Evolutionary conservation across 768 basidiomycete genomes (phyloP).

Genomic region (Mycena chlorophos): DNA sequence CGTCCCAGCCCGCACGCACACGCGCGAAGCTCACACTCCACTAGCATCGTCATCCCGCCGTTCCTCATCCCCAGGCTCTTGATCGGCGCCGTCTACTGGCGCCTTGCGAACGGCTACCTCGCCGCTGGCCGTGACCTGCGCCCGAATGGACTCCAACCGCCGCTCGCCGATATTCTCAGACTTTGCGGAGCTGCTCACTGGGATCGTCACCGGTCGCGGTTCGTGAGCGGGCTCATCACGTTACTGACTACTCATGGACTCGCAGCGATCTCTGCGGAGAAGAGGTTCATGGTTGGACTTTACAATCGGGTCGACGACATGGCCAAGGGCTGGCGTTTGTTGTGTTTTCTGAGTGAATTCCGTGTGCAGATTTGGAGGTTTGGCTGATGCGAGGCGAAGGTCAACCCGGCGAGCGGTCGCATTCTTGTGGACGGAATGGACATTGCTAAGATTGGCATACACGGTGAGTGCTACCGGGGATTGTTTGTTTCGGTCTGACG

Average conservation of each 20-base stretch:
- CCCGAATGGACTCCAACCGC: constrained; percentile 86
- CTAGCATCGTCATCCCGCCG: constrained; percentile 69
- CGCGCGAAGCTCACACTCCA: background rate
- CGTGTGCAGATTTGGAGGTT: background rate
- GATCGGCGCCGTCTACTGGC: constrained; percentile 72
- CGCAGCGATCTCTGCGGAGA: constrained; percentile 76
- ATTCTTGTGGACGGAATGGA: background rate
- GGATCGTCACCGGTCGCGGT: constrained; percentile 78
- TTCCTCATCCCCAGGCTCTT: constrained; percentile 78
- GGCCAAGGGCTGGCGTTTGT: constrained; percentile 48
- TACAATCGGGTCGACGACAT: constrained; percentile 74
- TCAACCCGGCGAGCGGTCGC: background rate
- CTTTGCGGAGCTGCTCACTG: constrained; percentile 81
- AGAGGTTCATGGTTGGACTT: constrained; percentile 69
- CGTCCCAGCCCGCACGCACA: constrained; percentile 25
- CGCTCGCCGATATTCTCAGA: constrained; percentile 81
- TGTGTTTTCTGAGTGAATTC: background rate
- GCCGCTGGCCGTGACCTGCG: constrained; percentile 81
- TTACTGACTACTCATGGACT: background rate
- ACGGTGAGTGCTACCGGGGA: background rate
- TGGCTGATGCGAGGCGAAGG: background rate
- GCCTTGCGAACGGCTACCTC: constrained; percentile 68
- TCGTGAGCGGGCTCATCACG: no score
- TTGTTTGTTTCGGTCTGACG: background rate
- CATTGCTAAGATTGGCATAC: background rate